These are phyloP conservation scores for Orbilia brochopaga DNA, from an alignment of 2,329 filamentous ascomycete species.

Conservation along the genomic window DNA sequence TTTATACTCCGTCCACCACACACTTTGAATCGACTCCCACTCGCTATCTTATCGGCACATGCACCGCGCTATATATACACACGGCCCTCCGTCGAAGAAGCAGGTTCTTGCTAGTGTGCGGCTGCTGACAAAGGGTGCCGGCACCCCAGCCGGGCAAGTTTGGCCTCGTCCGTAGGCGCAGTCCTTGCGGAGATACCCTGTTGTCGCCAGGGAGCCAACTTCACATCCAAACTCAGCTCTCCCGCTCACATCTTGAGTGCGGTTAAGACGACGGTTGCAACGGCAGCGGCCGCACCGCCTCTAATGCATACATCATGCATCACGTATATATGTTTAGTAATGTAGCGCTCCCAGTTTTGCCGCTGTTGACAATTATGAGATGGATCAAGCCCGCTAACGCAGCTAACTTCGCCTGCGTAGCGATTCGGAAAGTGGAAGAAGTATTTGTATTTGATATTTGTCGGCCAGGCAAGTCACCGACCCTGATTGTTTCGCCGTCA, in stretches of 20 bases:
- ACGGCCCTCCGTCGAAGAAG: no score
- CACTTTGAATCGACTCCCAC: no score
- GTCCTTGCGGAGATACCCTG: background rate
- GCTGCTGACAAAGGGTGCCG: background rate
- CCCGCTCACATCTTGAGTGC: background rate
- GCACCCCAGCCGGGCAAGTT: background rate
- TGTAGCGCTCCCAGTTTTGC: background rate
- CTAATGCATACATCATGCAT: constrained; percentile 16
- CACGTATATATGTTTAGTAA: no score
- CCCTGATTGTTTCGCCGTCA: constrained; percentile 11
- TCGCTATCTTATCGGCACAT: no score
- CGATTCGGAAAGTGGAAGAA: constrained; percentile 6
- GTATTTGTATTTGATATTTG: constrained; percentile 45
- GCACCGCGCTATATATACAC: no score
- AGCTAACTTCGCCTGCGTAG: background rate
- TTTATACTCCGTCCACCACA: no score
- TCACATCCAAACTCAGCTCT: no score
- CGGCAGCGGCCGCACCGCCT: constrained; percentile 20
- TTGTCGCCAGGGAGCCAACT: background rate
- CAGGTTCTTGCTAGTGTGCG: background rate
- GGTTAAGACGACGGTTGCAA: background rate
- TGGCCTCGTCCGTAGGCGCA: background rate
- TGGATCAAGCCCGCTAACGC: background rate
- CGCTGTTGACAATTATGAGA: background rate
- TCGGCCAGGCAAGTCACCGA: constrained; percentile 30